These are phyloP conservation scores for Narthecium ossifragum DNA, from an alignment of 106 monocot genomes.

Conservation along the genomic window DNA sequence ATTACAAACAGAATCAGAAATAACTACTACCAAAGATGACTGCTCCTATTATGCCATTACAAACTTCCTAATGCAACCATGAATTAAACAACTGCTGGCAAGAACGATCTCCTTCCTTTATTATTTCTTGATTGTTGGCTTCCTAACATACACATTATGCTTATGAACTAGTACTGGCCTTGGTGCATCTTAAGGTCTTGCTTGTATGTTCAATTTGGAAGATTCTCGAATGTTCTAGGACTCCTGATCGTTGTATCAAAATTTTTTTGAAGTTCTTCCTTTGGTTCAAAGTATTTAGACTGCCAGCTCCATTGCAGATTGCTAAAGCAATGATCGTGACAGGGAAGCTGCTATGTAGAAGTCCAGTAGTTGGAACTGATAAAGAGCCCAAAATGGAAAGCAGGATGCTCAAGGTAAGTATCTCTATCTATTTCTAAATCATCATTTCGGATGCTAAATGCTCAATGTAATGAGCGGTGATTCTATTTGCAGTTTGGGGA, in stretches of 20 bases:
- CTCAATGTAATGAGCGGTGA: not conserved
- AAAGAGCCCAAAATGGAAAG: slow-evolving; percentile 35
- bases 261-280: not conserved
- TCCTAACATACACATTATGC: not conserved
- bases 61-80: too few relatives aligned
- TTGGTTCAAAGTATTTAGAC: not conserved
- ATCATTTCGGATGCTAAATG: not conserved
- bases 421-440: not conserved
- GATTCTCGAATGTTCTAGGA: not conserved
- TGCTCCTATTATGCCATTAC: too few relatives aligned
- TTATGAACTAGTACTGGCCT: not conserved
- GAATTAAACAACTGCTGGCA: not conserved
- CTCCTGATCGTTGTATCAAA: not conserved
- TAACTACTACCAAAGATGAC: too few relatives aligned
- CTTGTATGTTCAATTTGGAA: not conserved
- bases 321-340: slow-evolving; percentile 66
- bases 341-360: slow-evolving; percentile 56
- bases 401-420: slow-evolving; percentile 60
- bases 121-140: not conserved
- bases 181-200: not conserved
- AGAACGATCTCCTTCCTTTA: not conserved
- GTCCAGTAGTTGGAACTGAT: slow-evolving; percentile 29
- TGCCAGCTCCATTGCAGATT: slow-evolving; percentile 38
- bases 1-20: too few relatives aligned
- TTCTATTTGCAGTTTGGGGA: slow-evolving; percentile 66